Evolutionary conservation across 371 early-diverging fungal species (phyloP).

Genomic region (Syncephalis fuscata): DNA sequence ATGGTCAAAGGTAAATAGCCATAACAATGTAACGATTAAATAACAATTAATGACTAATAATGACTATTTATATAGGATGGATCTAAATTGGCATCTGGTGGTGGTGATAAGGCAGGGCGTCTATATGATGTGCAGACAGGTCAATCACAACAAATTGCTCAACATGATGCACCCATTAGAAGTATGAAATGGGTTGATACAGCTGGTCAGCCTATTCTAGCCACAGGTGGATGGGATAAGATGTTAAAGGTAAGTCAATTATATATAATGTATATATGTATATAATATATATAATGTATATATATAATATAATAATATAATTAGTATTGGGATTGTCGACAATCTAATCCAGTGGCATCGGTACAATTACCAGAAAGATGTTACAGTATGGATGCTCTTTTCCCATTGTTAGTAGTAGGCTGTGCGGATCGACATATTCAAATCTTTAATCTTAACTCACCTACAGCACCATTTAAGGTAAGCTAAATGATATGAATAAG

Average conservation of each 20-base stretch:
- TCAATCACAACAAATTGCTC: constrained; percentile 39
- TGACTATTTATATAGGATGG: constrained; percentile 33
- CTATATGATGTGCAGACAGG: constrained; percentile 45
- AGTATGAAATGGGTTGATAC: constrained; percentile 30
- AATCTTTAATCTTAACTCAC: constrained; percentile 58
- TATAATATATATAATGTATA: not conserved
- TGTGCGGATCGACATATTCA: constrained; percentile 56
- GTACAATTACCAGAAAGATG: constrained; percentile 57
- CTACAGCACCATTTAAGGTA: constrained; percentile 40
- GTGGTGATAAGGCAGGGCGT: constrained; percentile 50
- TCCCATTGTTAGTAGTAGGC: constrained; percentile 54
- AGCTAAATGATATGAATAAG: not conserved
- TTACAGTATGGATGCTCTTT: constrained; percentile 64
- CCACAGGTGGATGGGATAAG: constrained; percentile 94
- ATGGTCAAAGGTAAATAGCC: constrained; percentile 76
- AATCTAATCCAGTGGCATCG: constrained; percentile 37
- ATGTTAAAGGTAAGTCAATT: constrained; percentile 30
- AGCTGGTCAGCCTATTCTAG: constrained; percentile 32
- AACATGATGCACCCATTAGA: constrained; percentile 53
- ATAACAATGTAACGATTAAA: too few relatives aligned
- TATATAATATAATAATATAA: not conserved
- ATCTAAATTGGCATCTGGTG: constrained; percentile 64
- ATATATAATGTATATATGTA: constrained; percentile 2
- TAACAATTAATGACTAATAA: too few relatives aligned
- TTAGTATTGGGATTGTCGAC: constrained; percentile 71